Conservation (phyloP, 306 rosid genomes). For the Arachis stenosperma region DNA sequence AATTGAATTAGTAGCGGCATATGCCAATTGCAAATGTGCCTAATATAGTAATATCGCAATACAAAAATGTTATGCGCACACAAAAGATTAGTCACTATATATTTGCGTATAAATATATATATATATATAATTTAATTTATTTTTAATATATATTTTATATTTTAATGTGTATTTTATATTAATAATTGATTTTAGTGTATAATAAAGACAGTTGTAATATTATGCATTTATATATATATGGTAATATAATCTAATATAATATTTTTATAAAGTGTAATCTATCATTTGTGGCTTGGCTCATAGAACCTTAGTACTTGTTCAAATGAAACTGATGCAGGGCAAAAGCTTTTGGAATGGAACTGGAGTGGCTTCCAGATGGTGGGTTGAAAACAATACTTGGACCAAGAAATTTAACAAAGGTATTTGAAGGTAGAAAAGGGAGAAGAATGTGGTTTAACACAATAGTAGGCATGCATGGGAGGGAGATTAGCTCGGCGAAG, state of each 20-base stretch:
- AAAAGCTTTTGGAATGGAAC: constrained; percentile 72
- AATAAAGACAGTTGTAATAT: neutral
- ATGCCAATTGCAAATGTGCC: neutral
- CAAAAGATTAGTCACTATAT: too few relatives aligned
- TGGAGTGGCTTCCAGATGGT: constrained; percentile 72
- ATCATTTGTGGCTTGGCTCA: constrained; percentile 1
- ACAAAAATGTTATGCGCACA: too few relatives aligned
- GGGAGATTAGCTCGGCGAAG: constrained; percentile 70
- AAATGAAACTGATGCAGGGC: constrained; percentile 48
- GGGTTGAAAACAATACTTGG: constrained; percentile 64
- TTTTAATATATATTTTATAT: too few relatives aligned
- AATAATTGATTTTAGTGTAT: too few relatives aligned
- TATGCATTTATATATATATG: neutral
- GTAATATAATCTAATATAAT: neutral
- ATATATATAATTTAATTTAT: too few relatives aligned
- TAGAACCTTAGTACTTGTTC: neutral
- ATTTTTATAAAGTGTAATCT: neutral
- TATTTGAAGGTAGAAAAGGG: constrained; percentile 80
- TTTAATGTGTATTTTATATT: too few relatives aligned
- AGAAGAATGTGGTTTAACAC: constrained; percentile 90
- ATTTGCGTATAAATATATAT: too few relatives aligned
- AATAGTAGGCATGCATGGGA: constrained; percentile 81
- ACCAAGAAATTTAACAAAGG: constrained; percentile 61
- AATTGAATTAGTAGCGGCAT: neutral
- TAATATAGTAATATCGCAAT: neutral